Percentiles rank a stretch among this genome's conserved stretches.
Evolutionary conservation across 2,329 filamentous ascomycete genomes (phyloP).

Genomic region (Epichloe brachyelytri): DNA sequence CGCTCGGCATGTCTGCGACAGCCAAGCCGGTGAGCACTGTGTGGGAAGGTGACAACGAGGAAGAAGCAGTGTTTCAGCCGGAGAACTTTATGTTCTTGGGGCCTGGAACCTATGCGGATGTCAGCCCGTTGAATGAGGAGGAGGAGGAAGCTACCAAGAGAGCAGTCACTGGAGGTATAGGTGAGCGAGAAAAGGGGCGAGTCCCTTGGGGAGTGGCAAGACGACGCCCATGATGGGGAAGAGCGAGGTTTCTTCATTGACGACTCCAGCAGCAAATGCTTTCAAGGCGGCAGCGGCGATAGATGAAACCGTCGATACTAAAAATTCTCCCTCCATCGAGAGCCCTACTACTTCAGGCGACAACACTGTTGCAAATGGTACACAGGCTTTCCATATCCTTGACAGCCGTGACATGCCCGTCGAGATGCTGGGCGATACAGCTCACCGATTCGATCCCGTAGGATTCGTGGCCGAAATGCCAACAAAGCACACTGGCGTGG

Average conservation of each 20-base stretch:
- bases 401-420: slow-evolving; percentile 21
- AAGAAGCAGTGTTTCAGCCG: slow-evolving; percentile 33
- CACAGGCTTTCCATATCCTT: slow-evolving; percentile 18
- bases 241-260: slow-evolving; percentile 7
- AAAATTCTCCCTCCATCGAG: background rate
- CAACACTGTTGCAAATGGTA: background rate
- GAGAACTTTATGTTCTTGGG: slow-evolving; percentile 42
- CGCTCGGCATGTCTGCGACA: slow-evolving; percentile 20
- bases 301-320: background rate
- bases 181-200: slow-evolving; percentile 13
- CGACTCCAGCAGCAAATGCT: background rate
- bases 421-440: slow-evolving; percentile 10
- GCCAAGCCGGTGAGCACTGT: slow-evolving; percentile 20
- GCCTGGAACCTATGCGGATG: slow-evolving; percentile 30
- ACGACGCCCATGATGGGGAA: slow-evolving; percentile 16
- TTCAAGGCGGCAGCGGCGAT: background rate
- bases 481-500: slow-evolving; percentile 27
- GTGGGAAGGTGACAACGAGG: slow-evolving; percentile 20
- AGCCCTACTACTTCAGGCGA: background rate
- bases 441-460: slow-evolving; percentile 24
- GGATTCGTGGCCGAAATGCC: slow-evolving; percentile 35
- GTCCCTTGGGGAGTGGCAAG: slow-evolving; percentile 16
- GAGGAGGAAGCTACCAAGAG: slow-evolving; percentile 18
- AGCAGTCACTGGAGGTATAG: slow-evolving; percentile 11
- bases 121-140: slow-evolving; percentile 30